A percentile compares a stretch with the other conserved stretches of the same genome.
Evolutionary conservation across 2,329 filamentous ascomycete genomes (phyloP).

Genomic region (Pseudohalonectria lignicola): DNA sequence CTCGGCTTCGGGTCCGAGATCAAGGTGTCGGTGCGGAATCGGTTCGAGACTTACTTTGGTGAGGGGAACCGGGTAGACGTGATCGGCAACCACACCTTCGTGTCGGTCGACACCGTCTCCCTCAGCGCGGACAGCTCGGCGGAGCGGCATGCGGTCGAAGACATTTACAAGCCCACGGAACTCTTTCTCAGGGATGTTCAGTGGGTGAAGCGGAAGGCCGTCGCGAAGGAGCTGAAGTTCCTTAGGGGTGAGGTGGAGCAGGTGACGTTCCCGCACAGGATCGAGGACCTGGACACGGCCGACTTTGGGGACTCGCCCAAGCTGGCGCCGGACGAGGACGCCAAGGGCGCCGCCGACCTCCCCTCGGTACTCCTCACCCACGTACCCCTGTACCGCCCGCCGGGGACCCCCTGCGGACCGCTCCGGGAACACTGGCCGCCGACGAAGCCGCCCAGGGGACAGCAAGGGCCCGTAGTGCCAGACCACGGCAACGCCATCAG

Average conservation of each 20-base stretch:
- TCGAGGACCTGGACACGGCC: constrained; percentile 41
- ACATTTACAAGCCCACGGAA: constrained; percentile 65
- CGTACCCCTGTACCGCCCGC: constrained; percentile 74
- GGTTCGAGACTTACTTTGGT: constrained; percentile 84
- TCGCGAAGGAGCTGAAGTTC: constrained; percentile 55
- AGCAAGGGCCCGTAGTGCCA: constrained; percentile 37
- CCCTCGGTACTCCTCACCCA: constrained; percentile 86
- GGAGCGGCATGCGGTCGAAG: constrained; percentile 37
- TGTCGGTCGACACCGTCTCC: constrained; percentile 82
- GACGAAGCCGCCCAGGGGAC: constrained; percentile 46
- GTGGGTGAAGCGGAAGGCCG: constrained; percentile 53
- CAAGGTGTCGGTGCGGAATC: constrained; percentile 65
- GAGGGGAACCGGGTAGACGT: constrained; percentile 85
- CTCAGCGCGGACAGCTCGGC: constrained; percentile 59
- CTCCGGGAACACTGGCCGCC: constrained; percentile 76
- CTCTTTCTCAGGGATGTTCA: constrained; percentile 65
- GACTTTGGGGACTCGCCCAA: constrained; percentile 26
- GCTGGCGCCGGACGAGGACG: constrained; percentile 26
- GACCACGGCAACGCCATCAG: constrained; percentile 71
- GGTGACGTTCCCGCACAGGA: constrained; percentile 43
- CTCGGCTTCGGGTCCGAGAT: constrained; percentile 82
- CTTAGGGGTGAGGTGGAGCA: constrained; percentile 50
- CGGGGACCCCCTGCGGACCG: constrained; percentile 80
- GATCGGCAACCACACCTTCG: constrained; percentile 89
- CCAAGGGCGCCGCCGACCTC: constrained; percentile 47